Evolutionary conservation across 805 yeast species (phyloP).

Genomic region (Lipomyces spencermartinsiae): DNA sequence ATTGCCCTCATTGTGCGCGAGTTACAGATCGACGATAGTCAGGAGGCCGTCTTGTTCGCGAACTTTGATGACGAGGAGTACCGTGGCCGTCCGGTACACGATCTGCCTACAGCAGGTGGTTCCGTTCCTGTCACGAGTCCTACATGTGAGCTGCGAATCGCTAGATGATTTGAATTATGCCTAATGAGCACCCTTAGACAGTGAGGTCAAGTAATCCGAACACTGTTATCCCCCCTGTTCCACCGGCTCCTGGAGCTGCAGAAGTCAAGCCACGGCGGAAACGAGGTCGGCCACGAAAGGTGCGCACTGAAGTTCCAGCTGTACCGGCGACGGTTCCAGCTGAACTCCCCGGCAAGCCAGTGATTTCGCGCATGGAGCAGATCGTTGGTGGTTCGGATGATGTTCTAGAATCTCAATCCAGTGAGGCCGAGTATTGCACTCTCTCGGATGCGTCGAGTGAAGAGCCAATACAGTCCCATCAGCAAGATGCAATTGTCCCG

Average conservation of each 20-base stretch:
- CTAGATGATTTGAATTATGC: background rate
- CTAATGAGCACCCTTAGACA: slow-evolving; percentile 6
- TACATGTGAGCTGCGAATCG: background rate
- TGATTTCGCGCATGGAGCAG: background rate
- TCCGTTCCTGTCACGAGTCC: background rate
- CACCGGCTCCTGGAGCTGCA: background rate
- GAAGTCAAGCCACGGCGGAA: slow-evolving; percentile 4
- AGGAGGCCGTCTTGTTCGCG: background rate
- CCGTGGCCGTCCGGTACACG: background rate
- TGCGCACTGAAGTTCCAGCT: background rate
- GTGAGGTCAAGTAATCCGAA: background rate
- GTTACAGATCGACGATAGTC: background rate
- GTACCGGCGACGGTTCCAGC: background rate
- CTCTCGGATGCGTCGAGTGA: background rate
- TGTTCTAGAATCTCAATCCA: background rate
- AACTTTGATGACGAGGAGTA: slow-evolving; percentile 1
- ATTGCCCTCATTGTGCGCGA: background rate
- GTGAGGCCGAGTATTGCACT: background rate
- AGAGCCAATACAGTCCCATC: background rate
- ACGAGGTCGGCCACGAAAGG: background rate
- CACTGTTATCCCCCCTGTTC: background rate
- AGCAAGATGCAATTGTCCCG: background rate
- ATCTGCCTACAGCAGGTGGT: background rate
- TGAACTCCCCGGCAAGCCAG: background rate
- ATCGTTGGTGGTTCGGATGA: background rate